Evolutionary conservation across 2,329 filamentous ascomycete genomes (phyloP).

Genomic region (Fusarium ambrosium): DNA sequence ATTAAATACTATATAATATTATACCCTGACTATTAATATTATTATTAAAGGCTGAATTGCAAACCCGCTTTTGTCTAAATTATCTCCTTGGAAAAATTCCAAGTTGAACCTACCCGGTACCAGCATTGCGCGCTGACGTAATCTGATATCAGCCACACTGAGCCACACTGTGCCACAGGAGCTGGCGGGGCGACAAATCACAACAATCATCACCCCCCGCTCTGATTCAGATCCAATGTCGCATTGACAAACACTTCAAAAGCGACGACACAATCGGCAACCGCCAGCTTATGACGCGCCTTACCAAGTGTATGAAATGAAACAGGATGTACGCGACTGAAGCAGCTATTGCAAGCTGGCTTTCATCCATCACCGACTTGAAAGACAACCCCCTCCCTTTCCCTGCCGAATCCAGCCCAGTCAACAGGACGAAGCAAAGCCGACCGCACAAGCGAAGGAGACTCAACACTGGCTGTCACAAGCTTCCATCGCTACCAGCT

Average conservation of each 20-base stretch:
- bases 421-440: neutral
- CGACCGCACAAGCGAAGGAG: conserved; percentile 5
- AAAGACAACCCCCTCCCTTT: conserved; percentile 10
- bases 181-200: neutral
- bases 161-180: neutral
- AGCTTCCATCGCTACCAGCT: conserved; percentile 7
- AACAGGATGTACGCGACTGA: conserved; percentile 3
- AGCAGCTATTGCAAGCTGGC: conserved; percentile 5
- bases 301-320: neutral
- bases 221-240: neutral
- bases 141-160: neutral
- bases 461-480: neutral
- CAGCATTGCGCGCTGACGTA: neutral
- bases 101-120: neutral
- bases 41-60: neutral
- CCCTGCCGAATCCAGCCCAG: conserved; percentile 2
- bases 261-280: neutral
- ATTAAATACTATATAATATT: too few relatives aligned
- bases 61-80: neutral
- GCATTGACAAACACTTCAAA: neutral
- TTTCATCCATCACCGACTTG: conserved; percentile 13
- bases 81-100: neutral
- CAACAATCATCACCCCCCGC: neutral
- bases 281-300: neutral
- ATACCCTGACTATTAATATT: too few relatives aligned